Conservation (phyloP, 306 rosid species). For the Cucurbita ficifolia region DNA sequence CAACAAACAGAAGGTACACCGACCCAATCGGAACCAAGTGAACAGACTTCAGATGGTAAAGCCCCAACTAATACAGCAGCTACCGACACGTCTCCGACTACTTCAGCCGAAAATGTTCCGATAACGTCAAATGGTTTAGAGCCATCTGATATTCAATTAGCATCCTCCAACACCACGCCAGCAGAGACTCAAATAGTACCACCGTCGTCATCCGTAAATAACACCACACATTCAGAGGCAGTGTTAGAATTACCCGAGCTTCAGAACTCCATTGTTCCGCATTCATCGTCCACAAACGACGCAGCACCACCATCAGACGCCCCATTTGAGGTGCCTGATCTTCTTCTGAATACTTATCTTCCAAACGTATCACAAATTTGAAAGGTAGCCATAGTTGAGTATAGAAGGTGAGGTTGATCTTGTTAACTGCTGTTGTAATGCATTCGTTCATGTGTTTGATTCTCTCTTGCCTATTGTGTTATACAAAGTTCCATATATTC, state of each 20-base stretch:
- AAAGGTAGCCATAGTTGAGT: not conserved
- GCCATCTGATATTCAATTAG: constrained; percentile 10
- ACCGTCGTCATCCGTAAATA: not conserved
- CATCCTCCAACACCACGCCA: constrained; percentile 16
- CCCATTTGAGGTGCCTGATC: constrained; percentile 13
- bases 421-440: not conserved
- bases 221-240: constrained; percentile 20
- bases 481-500: constrained; percentile 1
- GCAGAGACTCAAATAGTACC: constrained; percentile 20
- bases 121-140: constrained; percentile 1
- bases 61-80: constrained; percentile 14
- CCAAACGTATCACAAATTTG: not conserved
- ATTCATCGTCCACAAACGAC: constrained; percentile 8
- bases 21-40: constrained; percentile 19
- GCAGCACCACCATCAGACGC: constrained; percentile 20
- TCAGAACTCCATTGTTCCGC: not conserved
- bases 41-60: not conserved
- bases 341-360: not conserved
- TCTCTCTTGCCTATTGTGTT: not conserved
- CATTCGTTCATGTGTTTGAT: not conserved
- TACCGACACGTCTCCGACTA: constrained; percentile 11
- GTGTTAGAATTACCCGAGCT: constrained; percentile 10
- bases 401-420: not conserved
- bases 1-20: constrained; percentile 29
- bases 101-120: constrained; percentile 4